These are phyloP conservation scores for Colletotrichum sp. DNA, from an alignment of 2,329 filamentous ascomycete species.

Conservation along the genomic window DNA sequence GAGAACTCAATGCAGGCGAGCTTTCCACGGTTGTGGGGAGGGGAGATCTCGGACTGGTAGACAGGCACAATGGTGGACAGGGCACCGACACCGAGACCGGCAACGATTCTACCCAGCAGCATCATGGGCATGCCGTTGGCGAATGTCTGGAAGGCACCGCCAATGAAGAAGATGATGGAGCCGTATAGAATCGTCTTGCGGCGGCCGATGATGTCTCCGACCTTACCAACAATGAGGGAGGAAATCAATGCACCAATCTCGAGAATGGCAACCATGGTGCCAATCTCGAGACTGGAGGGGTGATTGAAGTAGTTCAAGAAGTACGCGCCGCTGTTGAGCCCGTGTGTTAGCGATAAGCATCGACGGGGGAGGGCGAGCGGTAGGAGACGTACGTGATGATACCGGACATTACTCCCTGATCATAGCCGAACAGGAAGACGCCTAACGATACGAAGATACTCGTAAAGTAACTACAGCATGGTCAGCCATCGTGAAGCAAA, in stretches of 20 bases:
- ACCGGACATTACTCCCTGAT: slow-evolving; percentile 87
- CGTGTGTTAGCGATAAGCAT: neutral
- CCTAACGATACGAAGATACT: slow-evolving; percentile 88
- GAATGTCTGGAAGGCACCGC: slow-evolving; percentile 84
- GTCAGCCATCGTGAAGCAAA: slow-evolving; percentile 9
- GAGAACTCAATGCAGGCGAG: slow-evolving; percentile 98
- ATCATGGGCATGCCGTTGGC: slow-evolving; percentile 89
- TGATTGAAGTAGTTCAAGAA: slow-evolving; percentile 95
- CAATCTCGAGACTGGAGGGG: slow-evolving; percentile 84
- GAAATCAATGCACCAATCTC: slow-evolving; percentile 93
- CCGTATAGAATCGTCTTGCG: slow-evolving; percentile 92
- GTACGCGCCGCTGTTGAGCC: slow-evolving; percentile 70
- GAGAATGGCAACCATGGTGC: slow-evolving; percentile 97
- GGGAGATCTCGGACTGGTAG: slow-evolving; percentile 94
- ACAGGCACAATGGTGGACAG: slow-evolving; percentile 92
- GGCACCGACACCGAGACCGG: slow-evolving; percentile 85
- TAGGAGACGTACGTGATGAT: slow-evolving; percentile 63
- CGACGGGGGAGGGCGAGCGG: neutral
- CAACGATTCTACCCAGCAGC: slow-evolving; percentile 81
- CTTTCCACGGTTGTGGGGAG: slow-evolving; percentile 93
- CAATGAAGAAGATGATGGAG: slow-evolving; percentile 83
- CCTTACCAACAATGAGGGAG: slow-evolving; percentile 82
- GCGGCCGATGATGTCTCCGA: slow-evolving; percentile 91
- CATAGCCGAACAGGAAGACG: slow-evolving; percentile 89
- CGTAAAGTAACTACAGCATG: slow-evolving; percentile 78